Evolutionary conservation across 1,284 basidiomycete species (phyloP), one percentile per base, ranked within the genome.

Genomic region (Sparassis latifolia): DNA sequence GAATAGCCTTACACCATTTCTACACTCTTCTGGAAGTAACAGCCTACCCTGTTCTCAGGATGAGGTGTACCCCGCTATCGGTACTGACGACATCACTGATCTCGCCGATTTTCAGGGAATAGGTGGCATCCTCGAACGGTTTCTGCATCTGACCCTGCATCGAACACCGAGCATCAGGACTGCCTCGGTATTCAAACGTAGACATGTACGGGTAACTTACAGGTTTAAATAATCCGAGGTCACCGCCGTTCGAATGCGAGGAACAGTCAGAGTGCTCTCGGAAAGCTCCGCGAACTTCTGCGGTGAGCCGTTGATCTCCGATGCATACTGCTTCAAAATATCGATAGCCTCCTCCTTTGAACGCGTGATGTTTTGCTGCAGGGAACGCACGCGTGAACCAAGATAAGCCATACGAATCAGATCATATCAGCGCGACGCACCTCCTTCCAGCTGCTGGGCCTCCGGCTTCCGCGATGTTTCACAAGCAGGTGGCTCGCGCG

Each of bases 61-160:
- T 92, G 58, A 98, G 67, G 69, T 99, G 97, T 10, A 97, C 90
- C n/a, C 97, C 97, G 58, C 91, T 95, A 62, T 98, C 96, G 39
- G 95, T 90, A 62, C 84, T 84, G 65, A 98, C 79, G 48, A 98
- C 74, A 45, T 82, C 86, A 69, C 91, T 94, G 59, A 98, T 84
- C 69, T 92, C 72, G 10, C 89, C 92, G n/a, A 90, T 79, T 50
- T 85, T 66, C 53, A 98, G 78, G 1, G 71, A 80, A 69, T 84
- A 97, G 6, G 94, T 80, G 3, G 90, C 90, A 29, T 97, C 92
- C 73, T 98, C 95, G 65, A 99, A 99, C 28, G 92, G 85, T 70
- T 92, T 94, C 71, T 99, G 97, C 97, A 99, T 99, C 75, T 92
- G 87, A 2, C 89, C 91, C 65, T 66, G 44, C 4, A 47, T 32